Conservation (phyloP, 208 protist genomes). For the Leishmania martiniquensis region DNA sequence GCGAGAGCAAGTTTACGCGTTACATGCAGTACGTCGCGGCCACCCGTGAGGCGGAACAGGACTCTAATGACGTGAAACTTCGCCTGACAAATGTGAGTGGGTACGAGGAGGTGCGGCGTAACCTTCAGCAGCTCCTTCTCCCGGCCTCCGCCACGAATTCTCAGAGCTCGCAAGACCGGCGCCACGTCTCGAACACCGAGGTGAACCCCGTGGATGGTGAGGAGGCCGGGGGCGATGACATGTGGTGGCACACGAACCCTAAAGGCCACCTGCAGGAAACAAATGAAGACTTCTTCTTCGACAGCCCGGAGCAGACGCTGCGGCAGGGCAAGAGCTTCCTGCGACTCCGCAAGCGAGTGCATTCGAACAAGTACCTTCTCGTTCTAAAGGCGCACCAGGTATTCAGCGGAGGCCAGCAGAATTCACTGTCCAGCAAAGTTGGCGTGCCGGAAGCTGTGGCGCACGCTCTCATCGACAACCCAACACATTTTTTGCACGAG, state of each 20-base stretch:
- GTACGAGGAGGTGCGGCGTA: constrained; percentile 56
- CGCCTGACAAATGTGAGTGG: constrained; percentile 51
- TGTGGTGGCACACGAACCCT: constrained; percentile 22
- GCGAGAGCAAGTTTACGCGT: constrained; percentile 71
- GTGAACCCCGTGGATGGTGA: constrained; percentile 8
- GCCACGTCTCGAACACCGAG: constrained; percentile 29
- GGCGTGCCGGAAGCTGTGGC: constrained; percentile 60
- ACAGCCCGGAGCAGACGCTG: constrained; percentile 48
- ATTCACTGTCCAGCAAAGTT: constrained; percentile 34
- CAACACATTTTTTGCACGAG: constrained; percentile 51
- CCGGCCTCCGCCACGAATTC: neutral
- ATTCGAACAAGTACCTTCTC: constrained; percentile 40
- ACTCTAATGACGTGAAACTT: constrained; percentile 62
- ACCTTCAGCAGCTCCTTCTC: constrained; percentile 37
- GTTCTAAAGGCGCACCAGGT: constrained; percentile 64
- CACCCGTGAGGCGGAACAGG: constrained; percentile 22
- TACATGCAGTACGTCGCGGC: constrained; percentile 54
- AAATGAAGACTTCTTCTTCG: constrained; percentile 83
- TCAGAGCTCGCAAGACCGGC: constrained; percentile 21
- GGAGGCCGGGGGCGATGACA: constrained; percentile 11
- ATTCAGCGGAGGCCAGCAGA: constrained; percentile 46
- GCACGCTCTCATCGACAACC: constrained; percentile 44
- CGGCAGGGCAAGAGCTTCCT: constrained; percentile 39
- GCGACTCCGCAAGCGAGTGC: constrained; percentile 53
- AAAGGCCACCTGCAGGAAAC: constrained; percentile 41